Conservation (phyloP, 2,329 filamentous ascomycete species). For the Paecilomyces sp. region DNA sequence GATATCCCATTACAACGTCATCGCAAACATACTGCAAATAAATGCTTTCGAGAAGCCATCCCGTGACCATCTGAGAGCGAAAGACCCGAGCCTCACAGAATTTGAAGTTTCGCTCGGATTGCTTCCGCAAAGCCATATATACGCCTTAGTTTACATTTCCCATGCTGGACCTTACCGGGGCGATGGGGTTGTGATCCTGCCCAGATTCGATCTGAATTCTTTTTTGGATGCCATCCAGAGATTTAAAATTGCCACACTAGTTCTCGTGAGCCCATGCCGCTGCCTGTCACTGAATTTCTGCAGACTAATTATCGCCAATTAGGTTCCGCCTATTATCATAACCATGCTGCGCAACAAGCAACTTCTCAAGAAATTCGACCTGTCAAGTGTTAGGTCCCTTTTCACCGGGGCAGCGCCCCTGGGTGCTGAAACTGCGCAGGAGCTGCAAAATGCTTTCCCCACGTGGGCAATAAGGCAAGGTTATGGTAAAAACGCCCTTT, state of each 20-base stretch:
- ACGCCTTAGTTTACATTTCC: slow-evolving; percentile 64
- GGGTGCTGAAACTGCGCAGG: slow-evolving; percentile 63
- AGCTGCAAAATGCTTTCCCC: slow-evolving; percentile 56
- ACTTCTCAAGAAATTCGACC: slow-evolving; percentile 58
- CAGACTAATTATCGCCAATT: not conserved
- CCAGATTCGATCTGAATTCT: slow-evolving; percentile 64
- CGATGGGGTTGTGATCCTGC: slow-evolving; percentile 63
- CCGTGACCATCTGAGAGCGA: slow-evolving; percentile 4
- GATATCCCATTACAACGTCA: slow-evolving; percentile 73
- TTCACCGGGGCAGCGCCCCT: slow-evolving; percentile 75
- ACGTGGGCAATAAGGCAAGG: slow-evolving; percentile 62
- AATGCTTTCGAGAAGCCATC: slow-evolving; percentile 43
- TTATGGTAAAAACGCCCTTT: slow-evolving; percentile 48
- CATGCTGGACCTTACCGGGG: slow-evolving; percentile 62
- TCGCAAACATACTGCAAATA: slow-evolving; percentile 66
- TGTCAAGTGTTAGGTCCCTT: slow-evolving; percentile 58
- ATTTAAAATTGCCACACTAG: slow-evolving; percentile 61
- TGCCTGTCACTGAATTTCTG: not conserved
- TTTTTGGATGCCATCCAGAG: slow-evolving; percentile 60
- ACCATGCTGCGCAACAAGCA: slow-evolving; percentile 61
- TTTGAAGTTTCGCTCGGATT: slow-evolving; percentile 52
- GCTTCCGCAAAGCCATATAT: slow-evolving; percentile 78
- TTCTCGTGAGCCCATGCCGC: slow-evolving; percentile 47
- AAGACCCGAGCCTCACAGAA: slow-evolving; percentile 40
- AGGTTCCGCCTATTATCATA: slow-evolving; percentile 78